Conservation (phyloP, 2,329 filamentous ascomycete species). For the Canariomyces notabilis region DNA sequence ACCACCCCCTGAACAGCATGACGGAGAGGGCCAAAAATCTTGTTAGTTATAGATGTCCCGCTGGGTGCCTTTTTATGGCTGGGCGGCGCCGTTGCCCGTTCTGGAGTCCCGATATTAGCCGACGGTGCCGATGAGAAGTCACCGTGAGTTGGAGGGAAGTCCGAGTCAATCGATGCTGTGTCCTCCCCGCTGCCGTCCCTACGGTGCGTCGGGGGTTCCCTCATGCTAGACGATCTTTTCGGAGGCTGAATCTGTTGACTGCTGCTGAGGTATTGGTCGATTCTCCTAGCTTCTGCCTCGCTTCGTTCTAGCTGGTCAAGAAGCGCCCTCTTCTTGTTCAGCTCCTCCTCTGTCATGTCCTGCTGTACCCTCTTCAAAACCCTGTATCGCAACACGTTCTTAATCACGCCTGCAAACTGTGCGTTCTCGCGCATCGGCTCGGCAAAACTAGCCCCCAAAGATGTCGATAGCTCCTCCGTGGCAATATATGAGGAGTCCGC, state of each 20-base stretch:
- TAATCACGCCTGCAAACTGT: constrained; percentile 92
- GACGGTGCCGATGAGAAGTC: constrained; percentile 66
- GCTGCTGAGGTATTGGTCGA: constrained; percentile 84
- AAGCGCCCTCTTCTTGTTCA: constrained; percentile 77
- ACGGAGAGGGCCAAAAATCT: constrained; percentile 90
- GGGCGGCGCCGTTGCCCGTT: constrained; percentile 44
- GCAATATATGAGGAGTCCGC: constrained; percentile 95
- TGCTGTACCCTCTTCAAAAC: constrained; percentile 94
- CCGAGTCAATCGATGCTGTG: constrained; percentile 87
- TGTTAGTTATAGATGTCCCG: constrained; percentile 85
- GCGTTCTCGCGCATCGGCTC: constrained; percentile 98
- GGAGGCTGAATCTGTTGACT: constrained; percentile 61
- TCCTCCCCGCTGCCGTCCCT: constrained; percentile 63
- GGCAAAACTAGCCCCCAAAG: constrained; percentile 87
- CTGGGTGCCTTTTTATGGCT: constrained; percentile 76
- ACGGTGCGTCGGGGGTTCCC: constrained; percentile 46
- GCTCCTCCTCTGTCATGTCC: constrained; percentile 91
- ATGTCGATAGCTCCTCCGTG: constrained; percentile 82
- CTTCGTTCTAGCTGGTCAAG: constrained; percentile 89
- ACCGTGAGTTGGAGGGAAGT: constrained; percentile 86
- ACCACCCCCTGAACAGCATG: constrained; percentile 96
- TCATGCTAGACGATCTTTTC: constrained; percentile 59
- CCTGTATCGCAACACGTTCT: constrained; percentile 80
- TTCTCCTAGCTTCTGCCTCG: constrained; percentile 85
- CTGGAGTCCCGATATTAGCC: constrained; percentile 65